Evolutionary conservation across 345 rosid genomes (phyloP).

Genomic region (Kernera saxatilis): DNA sequence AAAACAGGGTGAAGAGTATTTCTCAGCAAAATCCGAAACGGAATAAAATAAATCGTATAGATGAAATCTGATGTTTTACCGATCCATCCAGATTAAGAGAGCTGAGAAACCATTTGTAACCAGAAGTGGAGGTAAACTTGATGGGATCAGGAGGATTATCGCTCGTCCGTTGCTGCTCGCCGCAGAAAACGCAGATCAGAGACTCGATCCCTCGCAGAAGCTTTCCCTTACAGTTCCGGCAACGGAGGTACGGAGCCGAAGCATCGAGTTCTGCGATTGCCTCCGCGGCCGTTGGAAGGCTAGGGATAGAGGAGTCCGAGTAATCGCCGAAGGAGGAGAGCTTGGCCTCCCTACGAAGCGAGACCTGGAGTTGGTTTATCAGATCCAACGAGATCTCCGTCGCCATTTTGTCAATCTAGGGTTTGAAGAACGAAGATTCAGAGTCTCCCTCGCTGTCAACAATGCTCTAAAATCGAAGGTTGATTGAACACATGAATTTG

Average conservation of each 20-base stretch:
- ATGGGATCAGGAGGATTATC: slow-evolving; percentile 55
- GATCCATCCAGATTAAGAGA: slow-evolving; percentile 73
- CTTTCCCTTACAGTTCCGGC: slow-evolving; percentile 61
- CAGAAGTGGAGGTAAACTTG: slow-evolving; percentile 55
- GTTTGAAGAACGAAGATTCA: not conserved
- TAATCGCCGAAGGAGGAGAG: slow-evolving; percentile 46
- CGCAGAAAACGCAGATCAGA: slow-evolving; percentile 73
- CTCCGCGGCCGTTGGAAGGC: slow-evolving; percentile 39
- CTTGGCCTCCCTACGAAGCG: slow-evolving; percentile 55
- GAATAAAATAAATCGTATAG: not conserved
- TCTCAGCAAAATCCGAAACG: not conserved
- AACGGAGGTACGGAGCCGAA: slow-evolving; percentile 54
- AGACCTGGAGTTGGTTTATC: slow-evolving; percentile 50
- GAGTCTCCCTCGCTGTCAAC: not conserved
- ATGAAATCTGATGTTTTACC: slow-evolving; percentile 36
- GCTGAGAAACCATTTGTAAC: slow-evolving; percentile 60
- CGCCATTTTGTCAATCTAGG: slow-evolving; percentile 39
- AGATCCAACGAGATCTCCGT: slow-evolving; percentile 51
- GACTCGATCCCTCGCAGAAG: slow-evolving; percentile 61
- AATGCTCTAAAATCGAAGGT: not conserved
- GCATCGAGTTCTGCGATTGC: slow-evolving; percentile 55
- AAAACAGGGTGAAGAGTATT: not conserved
- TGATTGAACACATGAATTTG: not conserved
- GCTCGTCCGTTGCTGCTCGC: slow-evolving; percentile 36
- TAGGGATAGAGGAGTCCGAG: slow-evolving; percentile 11